Conservation (phyloP, 2,329 filamentous ascomycete species). For the Penicillium vulpinum region DNA sequence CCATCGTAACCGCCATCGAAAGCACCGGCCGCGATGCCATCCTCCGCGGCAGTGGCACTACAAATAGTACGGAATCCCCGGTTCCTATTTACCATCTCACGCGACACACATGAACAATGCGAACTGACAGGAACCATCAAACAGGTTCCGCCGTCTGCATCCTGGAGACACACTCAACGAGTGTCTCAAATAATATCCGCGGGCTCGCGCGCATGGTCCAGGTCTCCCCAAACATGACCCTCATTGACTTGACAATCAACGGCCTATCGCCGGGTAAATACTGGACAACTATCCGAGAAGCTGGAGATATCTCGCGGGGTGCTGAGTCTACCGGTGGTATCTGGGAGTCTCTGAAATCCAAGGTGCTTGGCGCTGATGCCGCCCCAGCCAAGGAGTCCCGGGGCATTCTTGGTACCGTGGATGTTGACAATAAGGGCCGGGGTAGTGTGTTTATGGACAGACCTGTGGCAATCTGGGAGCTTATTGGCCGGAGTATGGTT, state of each 20-base stretch:
- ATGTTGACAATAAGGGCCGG: conserved; percentile 72
- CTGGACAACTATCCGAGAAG: conserved; percentile 78
- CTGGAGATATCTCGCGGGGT: conserved; percentile 81
- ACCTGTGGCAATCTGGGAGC: conserved; percentile 87
- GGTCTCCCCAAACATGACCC: conserved; percentile 72
- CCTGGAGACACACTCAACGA: conserved; percentile 74
- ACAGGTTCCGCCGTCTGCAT: conserved; percentile 73
- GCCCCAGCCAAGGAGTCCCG: conserved; percentile 45
- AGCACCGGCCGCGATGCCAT: conserved; percentile 91
- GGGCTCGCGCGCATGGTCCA: conserved; percentile 94
- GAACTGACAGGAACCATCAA: background rate
- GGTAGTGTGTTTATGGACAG: conserved; percentile 80
- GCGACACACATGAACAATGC: background rate
- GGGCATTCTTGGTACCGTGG: conserved; percentile 71
- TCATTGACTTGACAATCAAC: conserved; percentile 83
- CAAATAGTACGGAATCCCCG: conserved; percentile 63
- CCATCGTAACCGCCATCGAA: conserved; percentile 86
- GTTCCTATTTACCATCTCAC: conserved; percentile 1
- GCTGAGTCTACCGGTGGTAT: conserved; percentile 79
- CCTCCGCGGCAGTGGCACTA: conserved; percentile 79
- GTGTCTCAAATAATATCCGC: conserved; percentile 67
- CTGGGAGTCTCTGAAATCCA: conserved; percentile 62
- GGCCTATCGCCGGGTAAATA: conserved; percentile 81
- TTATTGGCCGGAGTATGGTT: conserved; percentile 90
- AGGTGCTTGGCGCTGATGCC: conserved; percentile 37